These are phyloP conservation scores for Eragrostis tef DNA, from an alignment of 202 grass and related monocot genomes.

Conservation along the genomic window DNA sequence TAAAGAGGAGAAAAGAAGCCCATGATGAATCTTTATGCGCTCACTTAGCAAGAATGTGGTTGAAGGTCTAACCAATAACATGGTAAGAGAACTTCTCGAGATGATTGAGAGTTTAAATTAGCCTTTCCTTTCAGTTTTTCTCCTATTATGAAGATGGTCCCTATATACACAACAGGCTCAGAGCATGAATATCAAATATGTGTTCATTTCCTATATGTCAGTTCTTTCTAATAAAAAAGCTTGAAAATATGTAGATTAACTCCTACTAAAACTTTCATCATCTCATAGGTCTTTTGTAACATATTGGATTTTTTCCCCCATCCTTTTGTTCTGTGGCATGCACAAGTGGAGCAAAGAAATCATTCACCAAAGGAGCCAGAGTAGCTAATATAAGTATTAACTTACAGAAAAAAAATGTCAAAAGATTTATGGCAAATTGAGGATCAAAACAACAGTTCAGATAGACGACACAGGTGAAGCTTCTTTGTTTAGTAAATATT, in stretches of 20 bases:
- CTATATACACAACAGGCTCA: constrained; percentile 21
- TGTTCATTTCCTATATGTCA: background rate
- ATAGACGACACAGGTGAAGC: constrained; percentile 23
- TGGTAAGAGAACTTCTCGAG: constrained; percentile 3
- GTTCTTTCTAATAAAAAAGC: background rate
- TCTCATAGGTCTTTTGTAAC: background rate
- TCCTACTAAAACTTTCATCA: background rate
- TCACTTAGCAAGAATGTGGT: constrained; percentile 20
- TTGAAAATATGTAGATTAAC: constrained; percentile 7
- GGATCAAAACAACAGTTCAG: constrained; percentile 23
- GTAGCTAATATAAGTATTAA: constrained; percentile 4
- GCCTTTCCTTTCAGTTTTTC: constrained; percentile 25
- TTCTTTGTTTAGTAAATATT: constrained; percentile 33
- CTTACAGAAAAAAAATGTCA: background rate
- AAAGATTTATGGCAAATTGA: constrained; percentile 5
- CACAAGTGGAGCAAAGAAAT: background rate
- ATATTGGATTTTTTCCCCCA: constrained; percentile 4
- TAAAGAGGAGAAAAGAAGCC: background rate
- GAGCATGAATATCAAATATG: background rate
- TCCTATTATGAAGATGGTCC: constrained; percentile 21
- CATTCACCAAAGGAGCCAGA: background rate
- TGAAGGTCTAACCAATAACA: constrained; percentile 7
- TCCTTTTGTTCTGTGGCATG: background rate
- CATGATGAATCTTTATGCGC: background rate
- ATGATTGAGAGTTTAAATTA: constrained; percentile 39